Evolutionary conservation across 163 green algal genomes (phyloP), one percentile per base, ranked within the genome.

Genomic region (Scenedesmus sp.): DNA sequence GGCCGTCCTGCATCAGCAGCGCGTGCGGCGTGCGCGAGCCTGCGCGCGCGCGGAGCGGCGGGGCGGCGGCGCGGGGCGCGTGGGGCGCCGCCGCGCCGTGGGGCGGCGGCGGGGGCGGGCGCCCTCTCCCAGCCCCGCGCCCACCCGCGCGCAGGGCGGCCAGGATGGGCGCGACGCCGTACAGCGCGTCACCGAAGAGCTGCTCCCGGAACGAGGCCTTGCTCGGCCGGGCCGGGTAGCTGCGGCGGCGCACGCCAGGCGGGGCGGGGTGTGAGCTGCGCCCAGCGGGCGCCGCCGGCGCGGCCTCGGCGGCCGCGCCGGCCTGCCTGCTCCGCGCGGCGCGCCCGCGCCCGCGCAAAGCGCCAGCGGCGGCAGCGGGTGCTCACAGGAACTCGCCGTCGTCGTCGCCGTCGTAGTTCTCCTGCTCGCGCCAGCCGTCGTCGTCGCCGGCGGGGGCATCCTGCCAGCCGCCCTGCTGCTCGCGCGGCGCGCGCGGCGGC

Each of bases 131-230:
- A n/a, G n/a, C n/a, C n/a, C n/a, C n/a, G 4, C 20, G 22, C 34
- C 18, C 15, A 57, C 47, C 58, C 56, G 66, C 57, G 66, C 84
- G 36, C 4, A 97, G 85, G 31, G 93, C 93, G 39, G 90, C 85
- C 64, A 94, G 80, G 36, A 97, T 87, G 6, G 93, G 93, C 26
- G 87, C 87, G 29, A 95, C 88, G n/a, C 93, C 93, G 77, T 96
- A 97, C 73, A 97, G 51, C 14, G 80, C 84, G 63, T 90, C 83
- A 0, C 87, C 87, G n/a, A 81, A 57, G 7, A 89, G 62, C 24
- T 77, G 34, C 26, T 83, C 75, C 29, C 11, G 54, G 44, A 63
- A 60, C 17, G 33, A 34, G 7, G 75, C 42, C 17, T 71, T 76
- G 44, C 53, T 64, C 31, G 75, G 64, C 39, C 65, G 64, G 14